Base-by-base conservation (phyloP, 2,329 filamentous ascomycete genomes). In the Aspergillus vadensis region DNA sequence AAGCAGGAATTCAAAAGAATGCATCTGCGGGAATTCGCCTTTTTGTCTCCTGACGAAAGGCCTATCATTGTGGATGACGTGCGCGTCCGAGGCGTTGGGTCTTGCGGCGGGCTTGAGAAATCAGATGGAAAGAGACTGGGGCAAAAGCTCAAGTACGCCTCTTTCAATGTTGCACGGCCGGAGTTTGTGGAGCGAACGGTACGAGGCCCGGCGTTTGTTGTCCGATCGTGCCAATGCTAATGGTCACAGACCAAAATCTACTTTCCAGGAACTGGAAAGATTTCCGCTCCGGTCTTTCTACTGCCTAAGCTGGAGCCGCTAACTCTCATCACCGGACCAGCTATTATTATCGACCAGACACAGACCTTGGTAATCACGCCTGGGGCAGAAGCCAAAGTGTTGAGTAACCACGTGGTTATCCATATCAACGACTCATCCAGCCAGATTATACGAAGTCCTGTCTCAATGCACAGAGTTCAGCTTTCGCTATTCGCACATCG, bases 401-500 rank as follows among this genome's bases (percentile, higher is more conserved):
- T 76, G 1, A 68, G 74, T 14, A 71, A 71, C 5, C 75, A 78
- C 61, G 71, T 81, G 27, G 67, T 80, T 19, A 68, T 81, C 21
- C 74, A 81, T 21, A 61, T 75, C 27, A 60, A 48, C 3, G 12
- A 15, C 9, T 50, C 47, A 12, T 21, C 41, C 3, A 9, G 1
- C 23, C 23, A 9, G 17, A 30, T 30, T 1, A 30, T 30, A 30
- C 27, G 25, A 8, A 8, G 8, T 27, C 25, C 25, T 27, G 25
- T 7, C 25, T 27, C 25, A 7, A 27, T 8, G 25, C 25, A 27
- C 25, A 90, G 90, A 0, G 90, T 93, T 65, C 83, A 91, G 77
- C 82, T 94, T 2, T 89, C 86, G 69, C 90, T 94, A 60, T 93
- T 94, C 66, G 89, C 88, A 0, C 90, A 93, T 72, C 84, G 91